Conservation (phyloP, 208 protist genomes). For the Acanthamoeba healyi region DNA sequence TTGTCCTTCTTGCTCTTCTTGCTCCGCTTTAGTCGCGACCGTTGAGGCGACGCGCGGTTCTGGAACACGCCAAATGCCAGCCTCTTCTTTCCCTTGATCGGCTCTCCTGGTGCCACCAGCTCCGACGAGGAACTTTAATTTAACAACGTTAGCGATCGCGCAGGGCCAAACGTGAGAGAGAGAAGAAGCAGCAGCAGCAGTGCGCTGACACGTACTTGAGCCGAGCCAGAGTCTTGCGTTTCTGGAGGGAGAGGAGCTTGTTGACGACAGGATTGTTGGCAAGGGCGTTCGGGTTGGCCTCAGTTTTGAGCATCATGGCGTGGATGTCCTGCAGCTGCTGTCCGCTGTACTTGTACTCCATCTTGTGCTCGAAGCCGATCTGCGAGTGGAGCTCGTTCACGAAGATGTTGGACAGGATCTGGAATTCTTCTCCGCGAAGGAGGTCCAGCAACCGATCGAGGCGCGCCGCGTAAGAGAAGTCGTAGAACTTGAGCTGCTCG, state of each 20-base stretch:
- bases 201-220: not conserved
- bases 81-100: not conserved
- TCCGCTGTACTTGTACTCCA: constrained; percentile 19
- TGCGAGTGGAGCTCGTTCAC: not conserved
- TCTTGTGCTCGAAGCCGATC: constrained; percentile 16
- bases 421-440: not conserved
- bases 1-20: constrained; percentile 25
- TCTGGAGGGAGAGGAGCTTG: constrained; percentile 22
- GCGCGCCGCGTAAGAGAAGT: not conserved
- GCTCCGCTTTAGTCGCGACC: constrained; percentile 11
- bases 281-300: not conserved
- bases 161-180: too few relatives aligned
- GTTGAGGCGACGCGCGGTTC: not conserved
- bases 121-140: not conserved
- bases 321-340: constrained; percentile 33
- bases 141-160: too few relatives aligned
- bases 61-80: not conserved
- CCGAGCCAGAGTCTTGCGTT: not conserved
- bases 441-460: not conserved
- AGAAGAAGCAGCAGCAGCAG: not conserved
- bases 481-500: constrained; percentile 35
- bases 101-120: not conserved
- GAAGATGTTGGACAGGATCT: not conserved
- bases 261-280: constrained; percentile 3
- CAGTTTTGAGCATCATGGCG: constrained; percentile 20